These are phyloP conservation scores for Erythrophleum fordii DNA, from an alignment of 306 rosid species.

Conservation along the genomic window DNA sequence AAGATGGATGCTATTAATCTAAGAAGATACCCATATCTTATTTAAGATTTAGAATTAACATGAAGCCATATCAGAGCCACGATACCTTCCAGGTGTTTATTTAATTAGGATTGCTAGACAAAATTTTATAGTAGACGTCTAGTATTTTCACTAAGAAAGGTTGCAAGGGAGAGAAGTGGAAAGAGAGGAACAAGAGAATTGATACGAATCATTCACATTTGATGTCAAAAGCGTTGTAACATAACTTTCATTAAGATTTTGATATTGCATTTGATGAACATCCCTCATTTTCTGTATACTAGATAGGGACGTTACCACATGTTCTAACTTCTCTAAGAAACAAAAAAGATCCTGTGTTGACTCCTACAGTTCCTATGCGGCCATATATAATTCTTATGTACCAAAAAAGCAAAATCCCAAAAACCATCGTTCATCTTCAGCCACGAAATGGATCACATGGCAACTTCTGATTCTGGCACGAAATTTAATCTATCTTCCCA, in stretches of 20 bases:
- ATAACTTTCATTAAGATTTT: conserved; percentile 28
- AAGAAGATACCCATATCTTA: not conserved
- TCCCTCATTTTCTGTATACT: conserved; percentile 28
- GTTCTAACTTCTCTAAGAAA: conserved; percentile 24
- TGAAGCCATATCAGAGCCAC: not conserved
- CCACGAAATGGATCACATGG: conserved; percentile 55
- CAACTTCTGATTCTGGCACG: conserved; percentile 77
- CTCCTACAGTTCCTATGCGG: conserved; percentile 52
- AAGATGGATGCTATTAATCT: not conserved
- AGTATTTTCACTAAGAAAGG: not conserved
- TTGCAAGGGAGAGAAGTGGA: too few relatives aligned
- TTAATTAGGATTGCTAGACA: not conserved
- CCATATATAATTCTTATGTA: conserved; percentile 56
- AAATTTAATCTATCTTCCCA: conserved; percentile 85
- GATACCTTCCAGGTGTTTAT: not conserved
- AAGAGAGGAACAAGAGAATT: not conserved
- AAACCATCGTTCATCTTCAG: conserved; percentile 39
- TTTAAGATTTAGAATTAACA: not conserved
- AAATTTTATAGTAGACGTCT: too few relatives aligned
- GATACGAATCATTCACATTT: not conserved
- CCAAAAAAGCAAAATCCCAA: conserved; percentile 49
- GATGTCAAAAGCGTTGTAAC: conserved; percentile 26
- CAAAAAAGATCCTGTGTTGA: conserved; percentile 33
- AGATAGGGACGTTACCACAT: conserved; percentile 33
- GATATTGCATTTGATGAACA: conserved; percentile 29